Evolutionary conservation across 805 yeast genomes (phyloP), one percentile per base, ranked within the genome.

Genomic region (Schwanniomyces sp.): DNA sequence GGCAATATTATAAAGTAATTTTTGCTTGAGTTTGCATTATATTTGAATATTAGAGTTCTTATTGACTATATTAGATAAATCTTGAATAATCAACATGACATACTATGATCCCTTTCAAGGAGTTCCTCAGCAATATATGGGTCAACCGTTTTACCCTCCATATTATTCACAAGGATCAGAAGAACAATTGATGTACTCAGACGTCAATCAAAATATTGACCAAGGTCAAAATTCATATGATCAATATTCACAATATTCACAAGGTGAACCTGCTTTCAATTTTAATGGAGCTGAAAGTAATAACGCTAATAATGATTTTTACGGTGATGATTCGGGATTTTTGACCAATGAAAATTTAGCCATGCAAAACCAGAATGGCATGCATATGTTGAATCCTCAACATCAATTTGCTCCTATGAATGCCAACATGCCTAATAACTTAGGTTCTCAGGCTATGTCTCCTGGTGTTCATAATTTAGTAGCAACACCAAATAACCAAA

Each of bases 81-180:
- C 28, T 25, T 26, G 14, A 16, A 7, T 12, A 37, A 39, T 25
- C 30, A 39, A 29, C 40, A 72, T 73, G 78, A 63, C 76, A 37
- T 72, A 70, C 61, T 72, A 70, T 56, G 72, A 70, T 43, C 72
- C 70, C 12, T 72, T 64, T 54, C 76, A 66, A 51, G 69, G 67
- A 37, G 54, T 63, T 14, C 67, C 74, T 44, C 76, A 70, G 47
- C 73, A 64, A 49, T 69, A 64, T 52, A 56, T 65, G 48, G 53
- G 59, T 7, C 74, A 67, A 46, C 67, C 67, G 2, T 71, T 62
- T 53, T 67, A 69, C 51, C 66, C 68, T 7, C 74, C 64, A 46
- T 67, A 60, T 49, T 64, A 61, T 42, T 43, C 49, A 6, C 53
- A 47, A 29, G 50, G 51, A 16, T 36, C 54, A 3, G 56, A 55